Evolutionary conservation across 805 yeast species (phyloP).

Genomic region (Wickerhamomyces mucosus): DNA sequence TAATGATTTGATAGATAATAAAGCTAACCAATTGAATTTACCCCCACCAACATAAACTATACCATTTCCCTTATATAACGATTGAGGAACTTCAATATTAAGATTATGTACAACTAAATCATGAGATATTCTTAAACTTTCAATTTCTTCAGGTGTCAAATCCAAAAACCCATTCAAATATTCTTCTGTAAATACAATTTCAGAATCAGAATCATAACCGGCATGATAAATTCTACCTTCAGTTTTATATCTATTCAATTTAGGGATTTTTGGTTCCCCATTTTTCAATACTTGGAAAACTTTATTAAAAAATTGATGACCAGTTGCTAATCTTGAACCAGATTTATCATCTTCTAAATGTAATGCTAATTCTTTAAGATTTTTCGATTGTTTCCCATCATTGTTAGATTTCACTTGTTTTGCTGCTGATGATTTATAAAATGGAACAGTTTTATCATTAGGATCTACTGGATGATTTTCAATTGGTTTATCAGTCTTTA

Average conservation of each 20-base stretch:
- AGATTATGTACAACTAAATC: constrained; percentile 31
- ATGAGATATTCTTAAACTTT: constrained; percentile 39
- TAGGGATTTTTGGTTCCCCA: constrained; percentile 35
- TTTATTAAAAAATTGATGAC: constrained; percentile 32
- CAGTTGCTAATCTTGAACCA: constrained; percentile 24
- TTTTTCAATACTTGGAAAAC: constrained; percentile 32
- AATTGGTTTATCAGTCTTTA: neutral
- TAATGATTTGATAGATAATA: constrained; percentile 38
- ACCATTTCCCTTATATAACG: constrained; percentile 43
- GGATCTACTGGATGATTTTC: constrained; percentile 3
- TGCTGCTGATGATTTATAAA: constrained; percentile 15
- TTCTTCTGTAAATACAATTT: constrained; percentile 40
- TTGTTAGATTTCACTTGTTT: constrained; percentile 2
- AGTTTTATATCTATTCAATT: constrained; percentile 34
- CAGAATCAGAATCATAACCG: constrained; percentile 33
- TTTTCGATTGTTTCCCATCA: constrained; percentile 5
- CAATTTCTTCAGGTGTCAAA: constrained; percentile 32
- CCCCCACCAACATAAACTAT: constrained; percentile 61
- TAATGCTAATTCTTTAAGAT: constrained; percentile 15
- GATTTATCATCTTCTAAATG: constrained; percentile 22
- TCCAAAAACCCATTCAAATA: constrained; percentile 42
- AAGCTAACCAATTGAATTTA: constrained; percentile 43
- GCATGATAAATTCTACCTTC: constrained; percentile 45
- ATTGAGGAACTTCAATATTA: constrained; percentile 38
- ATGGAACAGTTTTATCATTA: constrained; percentile 17